A percentile compares a stretch with the other conserved stretches of the same genome.
Conservation (phyloP, 352 stramenopile species). For the Phytophthora meadii region DNA sequence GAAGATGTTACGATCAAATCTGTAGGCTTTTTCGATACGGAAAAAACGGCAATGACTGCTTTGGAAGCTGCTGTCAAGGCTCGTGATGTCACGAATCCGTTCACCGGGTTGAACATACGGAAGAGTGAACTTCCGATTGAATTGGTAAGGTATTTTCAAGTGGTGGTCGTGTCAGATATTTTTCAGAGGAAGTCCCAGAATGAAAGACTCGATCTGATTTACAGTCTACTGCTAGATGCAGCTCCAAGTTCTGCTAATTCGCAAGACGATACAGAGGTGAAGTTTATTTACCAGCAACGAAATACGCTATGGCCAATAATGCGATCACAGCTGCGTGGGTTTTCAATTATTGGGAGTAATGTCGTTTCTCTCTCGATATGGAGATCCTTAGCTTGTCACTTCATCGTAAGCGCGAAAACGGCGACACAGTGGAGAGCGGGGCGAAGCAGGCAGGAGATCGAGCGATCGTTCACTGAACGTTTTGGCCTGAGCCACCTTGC, state of each 20-base stretch:
- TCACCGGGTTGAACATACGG: slow-evolving; percentile 31
- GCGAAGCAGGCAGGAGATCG: slow-evolving; percentile 21
- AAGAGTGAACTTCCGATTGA: slow-evolving; percentile 41
- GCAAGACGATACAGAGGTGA: slow-evolving; percentile 4
- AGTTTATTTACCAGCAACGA: slow-evolving; percentile 10
- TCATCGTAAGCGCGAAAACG: slow-evolving; percentile 57
- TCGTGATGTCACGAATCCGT: slow-evolving; percentile 50
- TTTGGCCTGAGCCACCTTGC: slow-evolving; percentile 61
- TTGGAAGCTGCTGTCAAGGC: slow-evolving; percentile 45
- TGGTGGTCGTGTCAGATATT: slow-evolving; percentile 55
- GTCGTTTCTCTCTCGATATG: slow-evolving; percentile 53
- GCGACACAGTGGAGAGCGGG: slow-evolving; percentile 47
- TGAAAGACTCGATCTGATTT: slow-evolving; percentile 58
- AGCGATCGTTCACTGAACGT: slow-evolving; percentile 55
- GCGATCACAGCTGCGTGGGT: slow-evolving; percentile 34
- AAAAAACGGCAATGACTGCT: slow-evolving; percentile 50
- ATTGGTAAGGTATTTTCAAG: slow-evolving; percentile 50
- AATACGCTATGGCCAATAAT: slow-evolving; percentile 6
- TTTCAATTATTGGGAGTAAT: slow-evolving; percentile 43
- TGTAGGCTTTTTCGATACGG: slow-evolving; percentile 67
- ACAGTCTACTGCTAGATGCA: slow-evolving; percentile 36
- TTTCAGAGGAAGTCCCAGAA: slow-evolving; percentile 58
- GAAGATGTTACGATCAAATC: slow-evolving; percentile 59
- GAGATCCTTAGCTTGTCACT: slow-evolving; percentile 47
- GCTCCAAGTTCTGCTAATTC: slow-evolving; percentile 4